Percentiles rank a stretch among this genome's conserved stretches.
phyloP scores from a whole-genome alignment of 257 asterid species.

The Solanum virginianum region DNA sequence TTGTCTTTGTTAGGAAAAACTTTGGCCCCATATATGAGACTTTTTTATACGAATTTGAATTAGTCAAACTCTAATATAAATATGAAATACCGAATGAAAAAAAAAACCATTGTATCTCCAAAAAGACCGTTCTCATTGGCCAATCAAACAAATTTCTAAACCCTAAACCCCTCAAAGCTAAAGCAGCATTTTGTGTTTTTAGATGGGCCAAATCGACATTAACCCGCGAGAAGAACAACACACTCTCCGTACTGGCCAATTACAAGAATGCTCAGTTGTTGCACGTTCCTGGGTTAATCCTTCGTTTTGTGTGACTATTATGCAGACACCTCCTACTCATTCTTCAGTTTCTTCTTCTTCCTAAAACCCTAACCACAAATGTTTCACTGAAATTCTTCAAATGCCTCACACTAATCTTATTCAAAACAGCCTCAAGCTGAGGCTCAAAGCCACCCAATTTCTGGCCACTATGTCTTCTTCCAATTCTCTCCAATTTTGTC shows the following conservation, averaged over 20 bases:
- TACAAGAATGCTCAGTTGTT: neutral
- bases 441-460: conserved; percentile 36
- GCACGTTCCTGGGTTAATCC: too few species aligned
- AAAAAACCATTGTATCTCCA: too few species aligned
- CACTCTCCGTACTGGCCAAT: neutral
- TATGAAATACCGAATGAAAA: too few species aligned
- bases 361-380: conserved; percentile 47
- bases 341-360: neutral
- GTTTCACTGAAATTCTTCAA: neutral
- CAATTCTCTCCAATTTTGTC: conserved; percentile 2
- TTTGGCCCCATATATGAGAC: too few species aligned
- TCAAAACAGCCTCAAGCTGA: conserved; percentile 21
- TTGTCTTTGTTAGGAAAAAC: too few species aligned
- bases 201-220: neutral
- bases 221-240: neutral
- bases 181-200: neutral
- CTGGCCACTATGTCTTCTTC: conserved; percentile 24
- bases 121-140: too few species aligned
- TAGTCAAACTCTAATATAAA: too few species aligned
- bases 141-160: neutral
- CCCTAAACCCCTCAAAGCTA: neutral
- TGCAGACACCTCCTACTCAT: neutral
- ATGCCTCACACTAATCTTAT: conserved; percentile 4
- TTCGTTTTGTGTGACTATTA: neutral
- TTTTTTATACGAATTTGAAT: too few species aligned